Evolutionary conservation across 2,329 filamentous ascomycete species (phyloP), one percentile per base, ranked within the genome.

Genomic region (Myriangium duriaei): DNA sequence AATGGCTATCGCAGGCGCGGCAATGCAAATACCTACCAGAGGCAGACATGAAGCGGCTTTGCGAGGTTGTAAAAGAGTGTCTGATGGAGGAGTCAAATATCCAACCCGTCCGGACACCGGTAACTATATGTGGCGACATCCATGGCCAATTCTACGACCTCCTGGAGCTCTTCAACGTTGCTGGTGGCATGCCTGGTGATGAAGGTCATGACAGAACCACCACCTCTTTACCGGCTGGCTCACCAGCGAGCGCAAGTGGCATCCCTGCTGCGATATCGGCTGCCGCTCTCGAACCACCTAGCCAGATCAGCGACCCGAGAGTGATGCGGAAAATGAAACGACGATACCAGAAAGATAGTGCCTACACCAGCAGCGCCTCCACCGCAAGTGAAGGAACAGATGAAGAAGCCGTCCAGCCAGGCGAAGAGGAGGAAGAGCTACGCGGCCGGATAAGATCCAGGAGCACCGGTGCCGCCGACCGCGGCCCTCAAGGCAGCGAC

Each of bases 71-170:
- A 44, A 98, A 98, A 68, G 91, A 96, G 64, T 92, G 85, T 48
- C 72, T 98, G 53, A 98, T 98, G 91, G 91, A 98, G 71, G 91
- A 98, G 65, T 95, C 87, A 47, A 98, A 98, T 59, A 96, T 98
- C 42, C 91, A 96, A 59, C 91, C 91, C n/a, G 88, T 98, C 13
- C 77, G 81, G 38, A 94, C 91, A 0, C 91, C 91, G 5, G 91
- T 98, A 45, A 98, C 91, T 4, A 81, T 98, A 46, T 96, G 91
- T 55, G 91, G 91, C 56, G 91, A 98, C 58, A 96, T 98, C 45
- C 91, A 98, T 62, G 91, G 91, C 51, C 91, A 98, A 64, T 96
- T 96, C 61, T 96, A 98, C 64, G 91, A 98, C 60, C 71, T 98
- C 7, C 76, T 96, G 44, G 91, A 98, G 67, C 76, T 98, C 34